Percentiles rank a stretch among this genome's conserved stretches.
These are phyloP conservation scores for Fraxinus floribunda DNA, from an alignment of 305 asterid genomes.

Conservation along the genomic window DNA sequence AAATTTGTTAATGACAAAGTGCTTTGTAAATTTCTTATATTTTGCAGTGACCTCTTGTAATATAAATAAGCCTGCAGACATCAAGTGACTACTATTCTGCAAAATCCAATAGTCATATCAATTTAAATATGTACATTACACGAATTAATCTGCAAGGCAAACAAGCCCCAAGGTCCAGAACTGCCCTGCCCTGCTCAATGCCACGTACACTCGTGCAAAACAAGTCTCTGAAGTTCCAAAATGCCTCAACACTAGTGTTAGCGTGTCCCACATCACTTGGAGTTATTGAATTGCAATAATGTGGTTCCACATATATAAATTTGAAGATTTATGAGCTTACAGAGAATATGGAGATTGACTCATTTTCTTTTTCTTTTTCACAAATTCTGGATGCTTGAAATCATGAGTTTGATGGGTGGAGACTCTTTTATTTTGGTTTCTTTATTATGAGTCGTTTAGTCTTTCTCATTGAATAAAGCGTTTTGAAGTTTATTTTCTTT, in stretches of 20 bases:
- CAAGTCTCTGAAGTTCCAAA: background rate
- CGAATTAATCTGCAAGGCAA: background rate
- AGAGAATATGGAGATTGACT: background rate
- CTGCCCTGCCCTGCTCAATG: background rate
- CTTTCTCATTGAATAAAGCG: background rate
- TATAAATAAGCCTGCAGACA: background rate
- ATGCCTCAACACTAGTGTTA: background rate
- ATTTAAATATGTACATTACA: background rate
- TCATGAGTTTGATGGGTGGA: background rate
- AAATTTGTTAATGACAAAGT: background rate
- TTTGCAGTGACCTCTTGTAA: no score
- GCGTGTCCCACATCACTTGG: background rate
- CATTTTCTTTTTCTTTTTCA: background rate
- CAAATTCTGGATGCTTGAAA: background rate
- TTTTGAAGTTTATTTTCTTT: background rate
- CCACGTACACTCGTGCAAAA: background rate
- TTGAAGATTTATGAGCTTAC: background rate
- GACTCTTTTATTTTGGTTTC: background rate
- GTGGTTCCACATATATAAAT: background rate
- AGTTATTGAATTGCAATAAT: background rate
- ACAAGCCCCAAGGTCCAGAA: background rate
- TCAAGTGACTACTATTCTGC: background rate
- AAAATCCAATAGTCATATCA: no score
- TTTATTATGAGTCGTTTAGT: background rate
- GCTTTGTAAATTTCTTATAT: background rate